These are phyloP conservation scores for Asterophora parasitica DNA, from an alignment of 768 basidiomycete genomes.

Conservation along the genomic window DNA sequence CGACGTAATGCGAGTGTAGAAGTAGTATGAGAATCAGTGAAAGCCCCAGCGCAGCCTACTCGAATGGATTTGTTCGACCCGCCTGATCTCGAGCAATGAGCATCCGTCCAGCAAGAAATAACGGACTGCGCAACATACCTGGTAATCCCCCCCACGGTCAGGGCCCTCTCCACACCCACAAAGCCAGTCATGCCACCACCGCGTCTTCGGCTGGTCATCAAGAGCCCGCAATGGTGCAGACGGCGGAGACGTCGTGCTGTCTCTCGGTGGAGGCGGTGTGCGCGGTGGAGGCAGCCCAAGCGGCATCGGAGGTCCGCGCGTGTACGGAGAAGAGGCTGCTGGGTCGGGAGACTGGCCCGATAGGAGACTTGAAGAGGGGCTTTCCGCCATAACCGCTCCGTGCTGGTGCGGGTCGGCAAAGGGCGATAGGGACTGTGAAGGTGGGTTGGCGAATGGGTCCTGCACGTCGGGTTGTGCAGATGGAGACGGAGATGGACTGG, in stretches of 20 bases:
- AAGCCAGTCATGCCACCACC: slow-evolving; percentile 87
- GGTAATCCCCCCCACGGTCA: slow-evolving; percentile 66
- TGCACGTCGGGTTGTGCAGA: slow-evolving; percentile 29
- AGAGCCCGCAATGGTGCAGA: slow-evolving; percentile 19
- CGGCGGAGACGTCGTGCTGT: slow-evolving; percentile 29
- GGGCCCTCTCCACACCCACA: slow-evolving; percentile 77
- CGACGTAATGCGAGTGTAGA: neutral
- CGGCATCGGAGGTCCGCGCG: slow-evolving; percentile 39
- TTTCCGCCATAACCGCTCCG: slow-evolving; percentile 19
- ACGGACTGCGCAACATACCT: slow-evolving; percentile 38
- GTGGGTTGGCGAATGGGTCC: slow-evolving; percentile 48
- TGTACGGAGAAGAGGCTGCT: slow-evolving; percentile 5
- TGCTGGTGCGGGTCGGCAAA: slow-evolving; percentile 35
- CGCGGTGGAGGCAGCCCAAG: slow-evolving; percentile 59
- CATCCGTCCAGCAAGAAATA: neutral
- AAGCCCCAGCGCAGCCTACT: slow-evolving; percentile 22
- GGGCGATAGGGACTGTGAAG: slow-evolving; percentile 40
- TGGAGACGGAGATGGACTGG: slow-evolving; percentile 21
- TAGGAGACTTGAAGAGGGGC: slow-evolving; percentile 6
- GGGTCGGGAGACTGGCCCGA: neutral
- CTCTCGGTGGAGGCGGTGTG: slow-evolving; percentile 46
- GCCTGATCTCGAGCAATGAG: slow-evolving; percentile 38
- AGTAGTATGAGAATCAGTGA: neutral
- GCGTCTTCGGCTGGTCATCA: slow-evolving; percentile 29
- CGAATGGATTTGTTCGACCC: slow-evolving; percentile 67